Conservation (phyloP, 2,329 filamentous ascomycete species). For the Chaetomium sp. region DNA sequence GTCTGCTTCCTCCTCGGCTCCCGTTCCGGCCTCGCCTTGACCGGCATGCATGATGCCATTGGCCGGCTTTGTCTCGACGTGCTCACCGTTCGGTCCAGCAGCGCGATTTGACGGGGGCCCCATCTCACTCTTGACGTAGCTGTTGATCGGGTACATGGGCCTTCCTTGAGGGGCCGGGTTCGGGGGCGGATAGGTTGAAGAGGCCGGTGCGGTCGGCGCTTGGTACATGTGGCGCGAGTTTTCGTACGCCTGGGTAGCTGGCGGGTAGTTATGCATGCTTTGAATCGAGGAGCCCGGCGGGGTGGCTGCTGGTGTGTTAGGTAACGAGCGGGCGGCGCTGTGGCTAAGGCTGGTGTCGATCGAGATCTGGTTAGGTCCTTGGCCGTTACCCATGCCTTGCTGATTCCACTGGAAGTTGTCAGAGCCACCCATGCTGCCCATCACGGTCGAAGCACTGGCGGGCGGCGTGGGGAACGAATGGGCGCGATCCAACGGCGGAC, state of each 20-base stretch:
- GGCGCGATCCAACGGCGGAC: slow-evolving; percentile 78
- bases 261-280: slow-evolving; percentile 76
- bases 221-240: slow-evolving; percentile 78
- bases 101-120: slow-evolving; percentile 72
- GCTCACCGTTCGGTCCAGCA: slow-evolving; percentile 60
- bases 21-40: slow-evolving; percentile 57
- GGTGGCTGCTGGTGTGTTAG: slow-evolving; percentile 86
- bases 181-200: slow-evolving; percentile 70
- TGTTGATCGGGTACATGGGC: slow-evolving; percentile 66
- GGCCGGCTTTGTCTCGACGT: slow-evolving; percentile 62
- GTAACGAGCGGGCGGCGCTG: slow-evolving; percentile 79
- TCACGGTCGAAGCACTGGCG: slow-evolving; percentile 86
- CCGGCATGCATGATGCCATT: slow-evolving; percentile 66
- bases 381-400: slow-evolving; percentile 62
- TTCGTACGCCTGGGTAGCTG: slow-evolving; percentile 71
- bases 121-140: slow-evolving; percentile 86
- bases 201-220: slow-evolving; percentile 62
- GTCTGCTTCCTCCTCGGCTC: slow-evolving; percentile 67
- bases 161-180: slow-evolving; percentile 61
- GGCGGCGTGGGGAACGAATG: slow-evolving; percentile 95
- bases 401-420: slow-evolving; percentile 80
- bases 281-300: slow-evolving; percentile 78
- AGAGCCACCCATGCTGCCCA: slow-evolving; percentile 69
- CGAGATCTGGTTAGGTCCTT: slow-evolving; percentile 70
- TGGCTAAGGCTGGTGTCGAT: slow-evolving; percentile 81